These are phyloP conservation scores for Musa itinerans DNA, from an alignment of 176 grass and related monocot species.

Conservation along the genomic window DNA sequence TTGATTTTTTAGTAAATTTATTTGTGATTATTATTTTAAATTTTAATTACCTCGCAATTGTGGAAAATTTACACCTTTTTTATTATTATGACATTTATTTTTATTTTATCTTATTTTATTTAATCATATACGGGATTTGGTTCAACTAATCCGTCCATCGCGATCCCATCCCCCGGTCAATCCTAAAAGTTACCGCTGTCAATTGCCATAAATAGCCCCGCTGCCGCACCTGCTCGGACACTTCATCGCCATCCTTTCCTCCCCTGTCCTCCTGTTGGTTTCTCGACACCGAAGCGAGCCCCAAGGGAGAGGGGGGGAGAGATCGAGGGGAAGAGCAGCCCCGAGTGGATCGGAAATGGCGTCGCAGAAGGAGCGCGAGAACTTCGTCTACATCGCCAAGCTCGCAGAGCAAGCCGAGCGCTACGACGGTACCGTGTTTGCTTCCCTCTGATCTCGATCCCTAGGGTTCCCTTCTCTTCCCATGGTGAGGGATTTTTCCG, in stretches of 20 bases:
- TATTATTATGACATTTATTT: no score
- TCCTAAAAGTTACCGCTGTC: constrained; percentile 2
- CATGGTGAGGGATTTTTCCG: not conserved
- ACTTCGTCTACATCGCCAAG: constrained; percentile 17
- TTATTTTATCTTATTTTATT: no score
- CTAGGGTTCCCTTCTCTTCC: not conserved
- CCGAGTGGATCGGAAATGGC: not conserved
- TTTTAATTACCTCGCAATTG: no score
- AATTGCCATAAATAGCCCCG: not conserved
- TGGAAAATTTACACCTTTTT: no score
- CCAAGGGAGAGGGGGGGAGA: not conserved
- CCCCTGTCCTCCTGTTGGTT: not conserved
- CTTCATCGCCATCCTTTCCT: no score
- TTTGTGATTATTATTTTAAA: no score
- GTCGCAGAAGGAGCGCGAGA: constrained; percentile 12
- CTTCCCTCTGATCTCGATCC: not conserved
- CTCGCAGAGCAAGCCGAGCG: constrained; percentile 7
- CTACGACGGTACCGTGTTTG: not conserved
- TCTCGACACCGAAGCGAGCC: not conserved
- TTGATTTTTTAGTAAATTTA: no score
- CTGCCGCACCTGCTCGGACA: not conserved
- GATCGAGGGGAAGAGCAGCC: not conserved
- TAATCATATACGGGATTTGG: no score
- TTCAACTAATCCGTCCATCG: not conserved
- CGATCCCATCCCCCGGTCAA: not conserved